phyloP scores from a whole-genome alignment of 805 yeast genomes.

The Cyberlindnera nakhonratchasimensis region DNA sequence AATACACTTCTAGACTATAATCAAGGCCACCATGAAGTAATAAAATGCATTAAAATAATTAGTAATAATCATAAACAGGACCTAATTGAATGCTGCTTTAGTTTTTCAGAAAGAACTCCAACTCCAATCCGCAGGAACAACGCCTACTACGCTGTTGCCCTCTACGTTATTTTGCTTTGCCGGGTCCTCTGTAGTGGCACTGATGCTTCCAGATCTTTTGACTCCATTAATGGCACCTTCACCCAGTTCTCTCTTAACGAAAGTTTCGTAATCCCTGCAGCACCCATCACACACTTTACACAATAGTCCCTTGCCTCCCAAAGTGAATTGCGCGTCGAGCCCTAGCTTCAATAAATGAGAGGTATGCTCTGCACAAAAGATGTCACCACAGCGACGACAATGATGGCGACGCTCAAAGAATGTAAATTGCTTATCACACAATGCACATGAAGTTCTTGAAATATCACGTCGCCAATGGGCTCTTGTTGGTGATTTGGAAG shows the following conservation, averaged over 20 bases:
- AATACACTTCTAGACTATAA: neutral
- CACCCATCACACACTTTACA: slow-evolving; percentile 71
- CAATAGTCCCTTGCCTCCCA: slow-evolving; percentile 64
- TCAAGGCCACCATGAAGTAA: too few relatives aligned
- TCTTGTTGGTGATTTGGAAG: slow-evolving; percentile 36
- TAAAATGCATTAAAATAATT: neutral
- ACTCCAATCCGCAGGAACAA: slow-evolving; percentile 73
- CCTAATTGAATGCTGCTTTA: neutral
- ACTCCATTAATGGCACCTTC: neutral
- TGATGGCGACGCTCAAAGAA: slow-evolving; percentile 79
- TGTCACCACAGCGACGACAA: slow-evolving; percentile 82
- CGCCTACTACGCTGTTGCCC: slow-evolving; percentile 36
- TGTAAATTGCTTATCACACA: slow-evolving; percentile 67
- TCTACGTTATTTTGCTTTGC: slow-evolving; percentile 11
- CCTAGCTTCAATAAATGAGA: slow-evolving; percentile 53
- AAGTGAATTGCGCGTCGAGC: slow-evolving; percentile 57
- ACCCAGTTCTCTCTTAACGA: slow-evolving; percentile 33
- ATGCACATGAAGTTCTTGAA: slow-evolving; percentile 57
- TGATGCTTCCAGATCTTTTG: neutral
- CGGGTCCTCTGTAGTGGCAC: neutral
- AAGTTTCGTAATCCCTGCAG: slow-evolving; percentile 54
- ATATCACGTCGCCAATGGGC: slow-evolving; percentile 76
- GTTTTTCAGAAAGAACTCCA: slow-evolving; percentile 62
- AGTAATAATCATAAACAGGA: neutral
- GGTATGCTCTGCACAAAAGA: slow-evolving; percentile 69